A percentile compares a stretch with the other conserved stretches of the same genome.
phyloP scores from a whole-genome alignment of 371 early-diverging fungal species.

The Blakeslea trispora region DNA sequence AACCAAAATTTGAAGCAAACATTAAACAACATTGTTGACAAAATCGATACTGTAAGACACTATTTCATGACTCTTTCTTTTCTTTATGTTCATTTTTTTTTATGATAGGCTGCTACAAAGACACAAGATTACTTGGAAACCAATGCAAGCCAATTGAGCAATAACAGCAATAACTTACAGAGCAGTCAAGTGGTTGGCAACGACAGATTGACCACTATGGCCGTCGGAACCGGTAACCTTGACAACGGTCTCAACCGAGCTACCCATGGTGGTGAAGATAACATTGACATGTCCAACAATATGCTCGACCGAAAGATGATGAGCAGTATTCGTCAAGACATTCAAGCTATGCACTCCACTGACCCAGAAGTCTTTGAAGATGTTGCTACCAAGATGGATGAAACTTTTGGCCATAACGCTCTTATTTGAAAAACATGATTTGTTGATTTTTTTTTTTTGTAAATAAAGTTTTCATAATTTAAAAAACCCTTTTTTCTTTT shows the following conservation, averaged over 20 bases:
- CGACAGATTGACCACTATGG: no score
- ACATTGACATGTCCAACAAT: background rate
- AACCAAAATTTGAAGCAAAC: constrained; percentile 14
- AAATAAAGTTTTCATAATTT: no score
- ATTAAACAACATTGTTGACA: constrained; percentile 10
- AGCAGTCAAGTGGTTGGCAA: no score
- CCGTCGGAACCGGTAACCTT: background rate
- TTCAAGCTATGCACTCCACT: constrained; percentile 23
- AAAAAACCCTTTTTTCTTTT: no score
- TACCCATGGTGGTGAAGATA: background rate
- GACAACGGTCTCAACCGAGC: background rate
- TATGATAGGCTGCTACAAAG: constrained; percentile 8
- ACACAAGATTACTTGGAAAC: constrained; percentile 13
- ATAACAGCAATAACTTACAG: no score
- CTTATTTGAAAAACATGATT: constrained; percentile 17
- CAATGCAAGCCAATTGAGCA: no score
- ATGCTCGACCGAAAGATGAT: constrained; percentile 9
- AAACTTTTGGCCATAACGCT: constrained; percentile 27
- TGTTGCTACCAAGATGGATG: constrained; percentile 24
- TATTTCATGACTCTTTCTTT: no score
- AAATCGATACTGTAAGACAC: constrained; percentile 19
- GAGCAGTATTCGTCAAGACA: constrained; percentile 19
- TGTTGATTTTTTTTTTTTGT: no score
- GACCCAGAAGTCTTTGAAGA: constrained; percentile 19
- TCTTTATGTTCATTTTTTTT: no score